Percentiles rank a stretch among this genome's conserved stretches.
Conservation (phyloP, 2,329 filamentous ascomycete species). For the Ophiostoma piceae region DNA sequence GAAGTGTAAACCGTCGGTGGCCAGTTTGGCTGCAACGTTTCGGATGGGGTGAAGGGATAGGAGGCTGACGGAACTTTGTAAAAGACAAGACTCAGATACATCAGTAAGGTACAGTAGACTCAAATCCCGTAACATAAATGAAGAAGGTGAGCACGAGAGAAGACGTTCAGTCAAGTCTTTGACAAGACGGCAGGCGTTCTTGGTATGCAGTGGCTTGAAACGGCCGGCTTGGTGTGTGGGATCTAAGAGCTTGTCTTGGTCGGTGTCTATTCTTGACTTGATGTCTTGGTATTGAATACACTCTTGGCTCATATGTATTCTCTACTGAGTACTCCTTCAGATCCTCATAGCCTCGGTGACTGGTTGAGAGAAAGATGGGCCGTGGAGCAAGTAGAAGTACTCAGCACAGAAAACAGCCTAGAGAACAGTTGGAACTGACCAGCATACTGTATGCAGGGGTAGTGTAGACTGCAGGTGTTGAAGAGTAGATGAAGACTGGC, state of each 20-base stretch:
- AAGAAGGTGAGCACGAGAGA: conserved; percentile 10
- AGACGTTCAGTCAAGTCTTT: not conserved
- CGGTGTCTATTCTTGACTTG: not conserved
- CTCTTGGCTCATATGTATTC: not conserved
- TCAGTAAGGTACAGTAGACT: too few relatives aligned
- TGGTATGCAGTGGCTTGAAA: conserved; percentile 5
- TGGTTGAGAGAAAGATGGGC: not conserved
- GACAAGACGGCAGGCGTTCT: conserved; percentile 12
- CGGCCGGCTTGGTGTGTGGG: not conserved
- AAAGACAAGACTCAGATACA: too few relatives aligned
- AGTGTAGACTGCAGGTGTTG: not conserved
- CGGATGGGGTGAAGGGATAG: not conserved
- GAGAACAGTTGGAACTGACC: not conserved
- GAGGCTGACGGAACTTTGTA: not conserved
- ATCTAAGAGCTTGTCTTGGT: not conserved
- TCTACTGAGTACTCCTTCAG: not conserved
- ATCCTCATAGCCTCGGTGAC: not conserved
- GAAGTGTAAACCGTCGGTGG: not conserved
- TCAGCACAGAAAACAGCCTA: not conserved
- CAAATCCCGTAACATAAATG: too few relatives aligned
- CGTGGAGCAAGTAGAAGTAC: not conserved
- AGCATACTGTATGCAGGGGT: not conserved
- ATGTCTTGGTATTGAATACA: not conserved
- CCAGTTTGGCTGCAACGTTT: not conserved
- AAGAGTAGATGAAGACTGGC: not conserved